Percentiles rank a stretch among this genome's conserved stretches.
Evolutionary conservation across 176 grass and related monocot species (phyloP).

Genomic region (Olyra latifolia): DNA sequence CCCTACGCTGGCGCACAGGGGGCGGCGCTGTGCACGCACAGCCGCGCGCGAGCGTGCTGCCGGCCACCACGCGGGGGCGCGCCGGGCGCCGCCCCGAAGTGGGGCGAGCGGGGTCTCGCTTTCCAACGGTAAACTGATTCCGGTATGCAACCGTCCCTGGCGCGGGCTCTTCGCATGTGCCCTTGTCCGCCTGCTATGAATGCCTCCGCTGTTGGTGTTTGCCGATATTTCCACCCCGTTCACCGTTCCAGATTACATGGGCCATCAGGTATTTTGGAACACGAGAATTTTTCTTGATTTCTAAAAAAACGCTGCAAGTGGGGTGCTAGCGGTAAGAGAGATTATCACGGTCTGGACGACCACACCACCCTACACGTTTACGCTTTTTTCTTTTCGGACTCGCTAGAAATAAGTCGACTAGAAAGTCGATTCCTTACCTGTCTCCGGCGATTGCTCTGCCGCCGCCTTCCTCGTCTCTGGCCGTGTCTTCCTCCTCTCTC

Average conservation of each 20-base stretch:
- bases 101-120: constrained; percentile 11
- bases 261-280: too few species aligned
- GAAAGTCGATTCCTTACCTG: too few species aligned
- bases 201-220: constrained; percentile 29
- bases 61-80: background rate
- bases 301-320: too few species aligned
- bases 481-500: too few species aligned
- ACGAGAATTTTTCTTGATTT: too few species aligned
- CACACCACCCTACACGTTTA: background rate
- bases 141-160: constrained; percentile 25
- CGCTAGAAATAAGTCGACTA: too few species aligned
- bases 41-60: background rate
- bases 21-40: constrained; percentile 43
- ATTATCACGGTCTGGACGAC: background rate
- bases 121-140: constrained; percentile 34
- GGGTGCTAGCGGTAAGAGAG: background rate
- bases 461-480: too few species aligned
- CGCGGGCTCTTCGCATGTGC: constrained; percentile 34
- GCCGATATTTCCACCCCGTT: constrained; percentile 19
- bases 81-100: constrained; percentile 24
- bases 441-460: too few species aligned
- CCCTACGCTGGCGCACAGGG: constrained; percentile 1
- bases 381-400: too few species aligned
- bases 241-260: constrained; percentile 7
- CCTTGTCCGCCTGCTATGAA: constrained; percentile 21